Percentiles rank a stretch among this genome's conserved stretches.
Conservation (phyloP, 495 filamentous ascomycete species). For the Penicillium longicatenatum region DNA sequence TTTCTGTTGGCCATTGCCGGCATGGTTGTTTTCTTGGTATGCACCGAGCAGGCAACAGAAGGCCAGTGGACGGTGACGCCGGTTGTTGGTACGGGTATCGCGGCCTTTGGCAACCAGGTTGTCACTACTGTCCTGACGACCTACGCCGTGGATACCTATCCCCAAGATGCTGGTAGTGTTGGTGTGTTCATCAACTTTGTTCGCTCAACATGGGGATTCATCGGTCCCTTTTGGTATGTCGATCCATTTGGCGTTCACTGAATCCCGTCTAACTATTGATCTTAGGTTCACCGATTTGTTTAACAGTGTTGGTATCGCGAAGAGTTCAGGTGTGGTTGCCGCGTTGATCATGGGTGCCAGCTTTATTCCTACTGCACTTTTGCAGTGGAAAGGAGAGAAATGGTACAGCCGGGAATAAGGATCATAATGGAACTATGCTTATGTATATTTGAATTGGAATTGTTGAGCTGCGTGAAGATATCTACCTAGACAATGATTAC, state of each 20-base stretch:
- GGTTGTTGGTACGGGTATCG: slow-evolving; percentile 52
- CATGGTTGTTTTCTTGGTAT: slow-evolving; percentile 52
- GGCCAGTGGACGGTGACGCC: slow-evolving; percentile 52
- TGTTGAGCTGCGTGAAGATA: not conserved
- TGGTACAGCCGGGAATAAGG: slow-evolving; percentile 15
- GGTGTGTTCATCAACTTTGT: slow-evolving; percentile 60
- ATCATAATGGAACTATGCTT: too few species aligned
- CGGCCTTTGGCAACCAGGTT: slow-evolving; percentile 57
- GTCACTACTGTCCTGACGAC: slow-evolving; percentile 59
- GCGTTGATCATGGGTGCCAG: slow-evolving; percentile 47
- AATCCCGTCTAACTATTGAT: slow-evolving; percentile 1
- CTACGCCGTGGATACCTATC: slow-evolving; percentile 58
- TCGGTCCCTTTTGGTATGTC: slow-evolving; percentile 58
- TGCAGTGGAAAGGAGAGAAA: slow-evolving; percentile 39
- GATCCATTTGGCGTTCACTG: not conserved
- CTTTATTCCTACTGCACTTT: slow-evolving; percentile 42
- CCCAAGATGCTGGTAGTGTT: slow-evolving; percentile 49
- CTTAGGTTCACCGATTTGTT: slow-evolving; percentile 53
- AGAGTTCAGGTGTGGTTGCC: slow-evolving; percentile 43
- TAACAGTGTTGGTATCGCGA: slow-evolving; percentile 45
- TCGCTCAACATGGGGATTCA: slow-evolving; percentile 59
- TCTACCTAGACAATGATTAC: not conserved
- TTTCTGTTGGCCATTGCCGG: slow-evolving; percentile 51
- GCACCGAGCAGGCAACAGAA: slow-evolving; percentile 39
- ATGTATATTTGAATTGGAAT: too few species aligned